A percentile compares a stretch with the other conserved stretches of the same genome.
Evolutionary conservation across 2,329 filamentous ascomycete species (phyloP).

Genomic region (Epichloe sibirici): DNA sequence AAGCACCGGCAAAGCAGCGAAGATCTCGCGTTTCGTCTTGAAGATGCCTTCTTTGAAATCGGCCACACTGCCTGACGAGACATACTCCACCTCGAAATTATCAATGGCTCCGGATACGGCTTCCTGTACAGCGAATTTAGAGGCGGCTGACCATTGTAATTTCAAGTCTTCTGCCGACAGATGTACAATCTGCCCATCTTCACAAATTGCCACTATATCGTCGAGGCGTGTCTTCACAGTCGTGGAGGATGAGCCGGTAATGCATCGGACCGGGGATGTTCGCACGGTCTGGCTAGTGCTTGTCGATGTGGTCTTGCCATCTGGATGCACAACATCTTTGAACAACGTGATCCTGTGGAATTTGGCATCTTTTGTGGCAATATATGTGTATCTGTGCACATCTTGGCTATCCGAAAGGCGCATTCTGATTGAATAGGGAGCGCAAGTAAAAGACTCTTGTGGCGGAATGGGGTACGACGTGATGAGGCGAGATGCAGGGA

Average conservation of each 20-base stretch:
- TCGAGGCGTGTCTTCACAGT: constrained; percentile 15
- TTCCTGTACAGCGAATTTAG: constrained; percentile 24
- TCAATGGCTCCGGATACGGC: constrained; percentile 19
- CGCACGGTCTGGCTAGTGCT: constrained; percentile 32
- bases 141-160: constrained; percentile 22
- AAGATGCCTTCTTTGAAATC: constrained; percentile 44
- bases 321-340: constrained; percentile 40
- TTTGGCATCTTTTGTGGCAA: constrained; percentile 37
- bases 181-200: constrained; percentile 48
- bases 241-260: constrained; percentile 20
- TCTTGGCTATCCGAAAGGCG: constrained; percentile 34
- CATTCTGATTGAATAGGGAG: constrained; percentile 45
- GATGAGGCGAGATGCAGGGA: constrained; percentile 47
- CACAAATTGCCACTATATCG: constrained; percentile 42
- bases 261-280: constrained; percentile 22
- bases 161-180: constrained; percentile 41
- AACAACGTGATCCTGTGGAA: constrained; percentile 45
- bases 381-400: constrained; percentile 48
- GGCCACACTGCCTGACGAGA: constrained; percentile 29
- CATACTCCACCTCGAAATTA: constrained; percentile 37
- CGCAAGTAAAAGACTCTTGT: constrained; percentile 50
- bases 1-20: constrained; percentile 38
- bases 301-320: constrained; percentile 40
- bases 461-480: constrained; percentile 57
- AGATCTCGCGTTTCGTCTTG: constrained; percentile 39